Conservation (phyloP, 1,284 basidiomycete genomes). For the Entoloma clypeatum region DNA sequence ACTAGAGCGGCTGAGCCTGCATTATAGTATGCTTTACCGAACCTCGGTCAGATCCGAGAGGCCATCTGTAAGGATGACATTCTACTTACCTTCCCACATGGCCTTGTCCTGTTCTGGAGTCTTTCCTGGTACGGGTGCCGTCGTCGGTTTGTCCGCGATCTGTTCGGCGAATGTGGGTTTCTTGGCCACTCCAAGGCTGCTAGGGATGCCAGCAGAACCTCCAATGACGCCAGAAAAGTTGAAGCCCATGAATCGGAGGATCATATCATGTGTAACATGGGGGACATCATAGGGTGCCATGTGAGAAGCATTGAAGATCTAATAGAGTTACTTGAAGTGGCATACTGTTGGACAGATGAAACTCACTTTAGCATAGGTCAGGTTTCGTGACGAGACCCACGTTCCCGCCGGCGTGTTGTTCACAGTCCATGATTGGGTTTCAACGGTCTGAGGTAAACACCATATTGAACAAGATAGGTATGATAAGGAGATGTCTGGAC, state of each 20-base stretch:
- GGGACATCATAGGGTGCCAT: constrained; percentile 95
- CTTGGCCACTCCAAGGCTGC: constrained; percentile 64
- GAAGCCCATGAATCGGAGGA: constrained; percentile 90
- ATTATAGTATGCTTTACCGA: constrained; percentile 77
- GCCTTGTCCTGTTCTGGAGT: constrained; percentile 72
- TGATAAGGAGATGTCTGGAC: constrained; percentile 27
- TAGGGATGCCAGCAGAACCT: constrained; percentile 70
- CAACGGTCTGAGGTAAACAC: constrained; percentile 51
- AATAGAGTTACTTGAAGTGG: neutral
- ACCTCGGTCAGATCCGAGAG: constrained; percentile 1
- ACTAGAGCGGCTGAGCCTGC: constrained; percentile 85
- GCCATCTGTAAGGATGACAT: neutral
- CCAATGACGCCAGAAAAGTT: constrained; percentile 81
- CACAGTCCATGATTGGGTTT: constrained; percentile 79
- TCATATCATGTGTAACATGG: constrained; percentile 93
- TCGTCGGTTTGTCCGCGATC: constrained; percentile 34
- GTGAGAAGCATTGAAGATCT: constrained; percentile 88
- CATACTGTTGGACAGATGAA: neutral
- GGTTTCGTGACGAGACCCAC: constrained; percentile 85
- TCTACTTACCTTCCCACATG: constrained; percentile 75
- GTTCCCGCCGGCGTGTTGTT: constrained; percentile 78
- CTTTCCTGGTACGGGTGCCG: constrained; percentile 41
- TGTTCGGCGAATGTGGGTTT: constrained; percentile 57
- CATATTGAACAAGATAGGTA: neutral
- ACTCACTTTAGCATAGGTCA: constrained; percentile 88